Percentiles rank a stretch among this genome's conserved stretches.
Conservation (phyloP, 176 grass and related monocot genomes). For the Triticum turgidum region DNA sequence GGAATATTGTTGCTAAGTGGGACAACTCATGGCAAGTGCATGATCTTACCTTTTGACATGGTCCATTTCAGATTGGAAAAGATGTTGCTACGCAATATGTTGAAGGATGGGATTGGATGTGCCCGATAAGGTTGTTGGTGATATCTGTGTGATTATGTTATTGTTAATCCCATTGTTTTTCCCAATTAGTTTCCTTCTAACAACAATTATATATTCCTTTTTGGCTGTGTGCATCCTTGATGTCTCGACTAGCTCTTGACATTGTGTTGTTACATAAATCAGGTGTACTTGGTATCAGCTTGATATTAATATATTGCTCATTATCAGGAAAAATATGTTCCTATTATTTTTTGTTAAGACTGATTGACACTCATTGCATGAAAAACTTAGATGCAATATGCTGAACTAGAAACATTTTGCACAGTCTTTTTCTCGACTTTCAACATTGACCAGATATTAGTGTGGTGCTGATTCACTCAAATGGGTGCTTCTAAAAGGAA, state of each 20-base stretch:
- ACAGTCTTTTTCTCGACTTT: not conserved
- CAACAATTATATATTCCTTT: not conserved
- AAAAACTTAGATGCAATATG: not conserved
- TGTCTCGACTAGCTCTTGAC: not conserved
- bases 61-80: constrained; percentile 77
- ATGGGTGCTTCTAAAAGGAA: not conserved
- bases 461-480: not conserved
- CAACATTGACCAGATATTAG: not conserved
- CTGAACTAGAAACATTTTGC: not conserved
- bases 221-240: not conserved
- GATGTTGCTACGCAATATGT: constrained; percentile 96
- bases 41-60: constrained; percentile 18
- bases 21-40: not conserved
- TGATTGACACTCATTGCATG: not conserved
- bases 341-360: not conserved
- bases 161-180: not conserved
- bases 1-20: constrained; percentile 21
- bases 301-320: not conserved
- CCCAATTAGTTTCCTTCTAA: not conserved
- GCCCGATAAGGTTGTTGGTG: constrained; percentile 72
- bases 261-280: not conserved
- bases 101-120: constrained; percentile 99
- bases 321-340: not conserved
- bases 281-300: not conserved
- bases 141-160: constrained; percentile 14